Conservation (phyloP, 2,329 filamentous ascomycete species). For the Coniochaeta ligniaria region DNA sequence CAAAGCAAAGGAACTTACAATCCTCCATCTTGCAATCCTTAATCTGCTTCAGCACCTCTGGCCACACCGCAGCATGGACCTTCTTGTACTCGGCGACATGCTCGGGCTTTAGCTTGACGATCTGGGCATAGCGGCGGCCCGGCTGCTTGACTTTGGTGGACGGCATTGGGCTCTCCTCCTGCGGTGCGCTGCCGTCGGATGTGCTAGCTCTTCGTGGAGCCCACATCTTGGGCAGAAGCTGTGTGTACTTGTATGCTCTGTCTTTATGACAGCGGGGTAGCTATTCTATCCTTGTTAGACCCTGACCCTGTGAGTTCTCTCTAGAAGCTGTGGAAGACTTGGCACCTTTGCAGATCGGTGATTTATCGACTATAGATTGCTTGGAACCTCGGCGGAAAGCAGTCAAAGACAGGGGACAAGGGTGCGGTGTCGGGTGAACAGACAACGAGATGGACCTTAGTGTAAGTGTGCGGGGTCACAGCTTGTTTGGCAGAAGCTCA, state of each 20-base stretch:
- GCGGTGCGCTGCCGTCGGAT: not conserved
- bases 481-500: not conserved
- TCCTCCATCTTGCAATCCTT: constrained; percentile 68
- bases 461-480: not conserved
- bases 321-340: not conserved
- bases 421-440: not conserved
- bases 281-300: not conserved
- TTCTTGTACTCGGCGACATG: constrained; percentile 63
- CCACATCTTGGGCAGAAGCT: not conserved
- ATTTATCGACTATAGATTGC: not conserved
- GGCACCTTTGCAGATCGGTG: not conserved
- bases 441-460: not conserved
- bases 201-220: not conserved
- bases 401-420: not conserved
- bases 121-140: constrained; percentile 59
- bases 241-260: not conserved
- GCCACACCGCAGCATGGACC: constrained; percentile 69
- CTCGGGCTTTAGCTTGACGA: constrained; percentile 64
- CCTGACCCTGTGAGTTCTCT: not conserved
- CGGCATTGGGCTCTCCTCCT: not conserved
- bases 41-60: constrained; percentile 69
- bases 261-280: not conserved
- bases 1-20: constrained; percentile 39
- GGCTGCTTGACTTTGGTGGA: constrained; percentile 18
- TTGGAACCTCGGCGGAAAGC: not conserved